Percentiles rank a stretch among this genome's conserved stretches.
Conservation (phyloP, 768 basidiomycete species). For the Vararia minispora region DNA sequence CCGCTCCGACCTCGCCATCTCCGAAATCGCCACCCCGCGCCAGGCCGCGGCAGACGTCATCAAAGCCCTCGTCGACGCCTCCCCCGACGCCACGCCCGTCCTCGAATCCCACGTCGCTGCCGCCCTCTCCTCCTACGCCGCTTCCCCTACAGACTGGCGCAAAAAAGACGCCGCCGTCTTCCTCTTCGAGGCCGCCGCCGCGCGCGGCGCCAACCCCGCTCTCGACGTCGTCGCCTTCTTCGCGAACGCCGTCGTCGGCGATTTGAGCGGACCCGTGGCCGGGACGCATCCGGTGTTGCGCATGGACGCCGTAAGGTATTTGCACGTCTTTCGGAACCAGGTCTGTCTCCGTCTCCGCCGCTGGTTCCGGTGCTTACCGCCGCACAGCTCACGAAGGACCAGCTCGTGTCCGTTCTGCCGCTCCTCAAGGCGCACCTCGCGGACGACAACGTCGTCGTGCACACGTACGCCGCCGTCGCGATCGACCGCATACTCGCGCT, state of each 20-base stretch:
- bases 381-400: constrained; percentile 77
- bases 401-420: constrained; percentile 85
- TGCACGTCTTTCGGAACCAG: constrained; percentile 94
- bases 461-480: constrained; percentile 96
- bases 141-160: constrained; percentile 63
- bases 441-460: constrained; percentile 83
- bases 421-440: constrained; percentile 72
- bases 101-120: constrained; percentile 69
- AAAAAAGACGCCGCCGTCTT: constrained; percentile 91
- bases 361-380: not conserved
- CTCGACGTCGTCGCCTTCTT: constrained; percentile 96
- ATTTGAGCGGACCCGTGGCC: constrained; percentile 61
- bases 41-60: constrained; percentile 96
- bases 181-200: constrained; percentile 87
- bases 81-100: constrained; percentile 86
- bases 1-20: constrained; percentile 25
- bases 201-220: constrained; percentile 79
- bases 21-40: constrained; percentile 75
- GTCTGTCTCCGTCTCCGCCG: constrained; percentile 26
- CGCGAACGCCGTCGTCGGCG: constrained; percentile 80
- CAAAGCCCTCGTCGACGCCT: constrained; percentile 73
- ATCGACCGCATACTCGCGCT: constrained; percentile 93
- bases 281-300: constrained; percentile 82
- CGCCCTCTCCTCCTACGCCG: constrained; percentile 59
- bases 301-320: constrained; percentile 92